Base-by-base conservation (phyloP, 2,329 filamentous ascomycete species). In the Colletotrichum liriopes region DNA sequence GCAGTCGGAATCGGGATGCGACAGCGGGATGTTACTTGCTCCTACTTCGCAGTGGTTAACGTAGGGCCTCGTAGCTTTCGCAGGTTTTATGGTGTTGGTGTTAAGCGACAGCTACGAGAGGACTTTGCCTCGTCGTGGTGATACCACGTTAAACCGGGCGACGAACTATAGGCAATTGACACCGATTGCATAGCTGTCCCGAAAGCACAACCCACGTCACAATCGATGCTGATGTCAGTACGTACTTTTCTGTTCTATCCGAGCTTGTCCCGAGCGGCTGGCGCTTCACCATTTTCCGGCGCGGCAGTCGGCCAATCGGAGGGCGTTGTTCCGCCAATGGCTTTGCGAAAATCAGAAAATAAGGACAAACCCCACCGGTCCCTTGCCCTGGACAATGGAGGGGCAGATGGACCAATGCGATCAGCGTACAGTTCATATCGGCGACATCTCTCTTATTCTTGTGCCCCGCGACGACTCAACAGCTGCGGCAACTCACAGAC, bases 131-230 rank as follows among this genome's bases (percentile, higher is more conserved):
- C 47, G 70, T 72, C 54, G 59, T 41, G 14, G 51, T 39, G 39
- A 49, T 47, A 23, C 29, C 39, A 52, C 55, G 54, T 54, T 1
- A 54, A 61, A 61, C 12, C 32, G 7, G 29, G 47, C 23, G 37
- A 55, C 26, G n/a, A 68, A 37, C 54, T 54, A 39, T 39, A 37
- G n/a, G n/a, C 63, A 67, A 26, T 14, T 37, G 63, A 55, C 37
- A 62, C 39, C 45, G 54, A 55, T 68, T 56, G 69, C 52, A 72
- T 32, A 72, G 59, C 70, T 72, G 70, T 72, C 70, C 64, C 64
- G 12, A 72, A 68, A 67, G 60, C 49, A 66, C 67, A 71, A 67
- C 65, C 65, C 65, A 72, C 70, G 70, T 72, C 70, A 72, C 70
- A 63, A 41, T 52, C 43, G 20, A 32, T 54, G 59, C 45, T 54